A percentile compares a stretch with the other conserved stretches of the same genome.
These are phyloP conservation scores for Fraxinus latifolia DNA, from an alignment of 305 asterid species.

Conservation along the genomic window DNA sequence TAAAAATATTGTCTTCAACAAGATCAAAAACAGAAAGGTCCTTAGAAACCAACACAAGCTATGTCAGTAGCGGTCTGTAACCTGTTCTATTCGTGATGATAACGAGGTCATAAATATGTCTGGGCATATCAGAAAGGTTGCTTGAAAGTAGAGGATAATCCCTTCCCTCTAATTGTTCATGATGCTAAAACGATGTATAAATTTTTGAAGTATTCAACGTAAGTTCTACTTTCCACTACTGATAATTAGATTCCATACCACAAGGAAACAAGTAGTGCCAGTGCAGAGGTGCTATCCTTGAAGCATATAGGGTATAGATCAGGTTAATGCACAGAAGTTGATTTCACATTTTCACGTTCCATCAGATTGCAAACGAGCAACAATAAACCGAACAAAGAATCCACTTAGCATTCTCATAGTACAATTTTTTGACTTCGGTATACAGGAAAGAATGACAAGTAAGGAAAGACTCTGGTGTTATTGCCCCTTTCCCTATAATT, in stretches of 20 bases:
- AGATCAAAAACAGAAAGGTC: neutral
- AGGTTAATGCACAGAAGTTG: neutral
- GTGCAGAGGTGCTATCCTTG: constrained; percentile 1
- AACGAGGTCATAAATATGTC: neutral
- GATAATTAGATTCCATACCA: neutral
- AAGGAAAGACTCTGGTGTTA: neutral
- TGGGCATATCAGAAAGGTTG: neutral
- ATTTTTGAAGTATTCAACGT: neutral
- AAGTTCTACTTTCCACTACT: neutral
- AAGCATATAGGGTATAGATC: neutral
- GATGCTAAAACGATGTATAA: constrained; percentile 1
- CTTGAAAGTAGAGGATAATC: constrained; percentile 2
- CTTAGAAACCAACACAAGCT: neutral
- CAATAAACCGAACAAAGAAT: neutral
- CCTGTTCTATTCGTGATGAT: neutral
- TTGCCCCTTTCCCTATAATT: constrained; percentile 1
- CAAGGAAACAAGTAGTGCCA: constrained; percentile 1
- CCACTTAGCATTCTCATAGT: neutral
- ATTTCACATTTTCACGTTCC: neutral
- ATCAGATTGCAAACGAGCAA: neutral
- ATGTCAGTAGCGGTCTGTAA: neutral
- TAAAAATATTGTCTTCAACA: neutral
- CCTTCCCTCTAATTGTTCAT: constrained; percentile 11
- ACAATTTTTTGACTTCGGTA: neutral
- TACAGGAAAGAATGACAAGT: constrained; percentile 1